These are phyloP conservation scores for Penicillium sp. DNA, from an alignment of 2,329 filamentous ascomycete species.

Conservation along the genomic window DNA sequence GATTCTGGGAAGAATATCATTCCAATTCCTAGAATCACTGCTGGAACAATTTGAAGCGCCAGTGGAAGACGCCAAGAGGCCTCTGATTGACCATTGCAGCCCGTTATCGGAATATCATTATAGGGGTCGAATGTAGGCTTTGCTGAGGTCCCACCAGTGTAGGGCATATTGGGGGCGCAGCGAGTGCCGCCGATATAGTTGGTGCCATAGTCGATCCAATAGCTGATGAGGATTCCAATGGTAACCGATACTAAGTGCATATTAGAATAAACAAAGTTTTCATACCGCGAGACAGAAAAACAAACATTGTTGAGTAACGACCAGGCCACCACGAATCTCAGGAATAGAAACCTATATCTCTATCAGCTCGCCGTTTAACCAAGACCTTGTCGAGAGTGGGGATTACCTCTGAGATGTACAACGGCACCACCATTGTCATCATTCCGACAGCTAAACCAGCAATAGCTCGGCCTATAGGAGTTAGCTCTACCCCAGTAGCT, in stretches of 20 bases:
- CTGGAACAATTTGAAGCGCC: slow-evolving; percentile 51
- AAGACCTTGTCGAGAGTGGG: slow-evolving; percentile 1
- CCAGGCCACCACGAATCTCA: slow-evolving; percentile 42
- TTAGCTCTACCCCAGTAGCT: neutral
- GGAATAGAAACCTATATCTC: slow-evolving; percentile 44
- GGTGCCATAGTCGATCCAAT: slow-evolving; percentile 50
- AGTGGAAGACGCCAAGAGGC: slow-evolving; percentile 55
- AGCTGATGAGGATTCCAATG: slow-evolving; percentile 42
- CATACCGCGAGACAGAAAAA: neutral
- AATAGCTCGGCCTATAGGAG: slow-evolving; percentile 43
- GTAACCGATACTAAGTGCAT: slow-evolving; percentile 48
- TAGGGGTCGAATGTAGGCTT: slow-evolving; percentile 46
- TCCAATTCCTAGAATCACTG: slow-evolving; percentile 42
- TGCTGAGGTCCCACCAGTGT: slow-evolving; percentile 48
- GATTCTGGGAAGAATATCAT: slow-evolving; percentile 60
- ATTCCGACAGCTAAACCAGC: slow-evolving; percentile 51
- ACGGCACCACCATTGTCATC: slow-evolving; percentile 54
- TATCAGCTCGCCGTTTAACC: neutral
- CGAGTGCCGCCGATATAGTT: slow-evolving; percentile 50
- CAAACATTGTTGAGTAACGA: slow-evolving; percentile 45
- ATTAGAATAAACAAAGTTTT: neutral
- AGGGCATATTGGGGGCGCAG: slow-evolving; percentile 54
- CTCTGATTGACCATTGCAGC: slow-evolving; percentile 54
- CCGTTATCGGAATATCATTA: slow-evolving; percentile 50
- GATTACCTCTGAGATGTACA: slow-evolving; percentile 58